Conservation (phyloP, 495 filamentous ascomycete species). For the Monascus purpureus region DNA sequence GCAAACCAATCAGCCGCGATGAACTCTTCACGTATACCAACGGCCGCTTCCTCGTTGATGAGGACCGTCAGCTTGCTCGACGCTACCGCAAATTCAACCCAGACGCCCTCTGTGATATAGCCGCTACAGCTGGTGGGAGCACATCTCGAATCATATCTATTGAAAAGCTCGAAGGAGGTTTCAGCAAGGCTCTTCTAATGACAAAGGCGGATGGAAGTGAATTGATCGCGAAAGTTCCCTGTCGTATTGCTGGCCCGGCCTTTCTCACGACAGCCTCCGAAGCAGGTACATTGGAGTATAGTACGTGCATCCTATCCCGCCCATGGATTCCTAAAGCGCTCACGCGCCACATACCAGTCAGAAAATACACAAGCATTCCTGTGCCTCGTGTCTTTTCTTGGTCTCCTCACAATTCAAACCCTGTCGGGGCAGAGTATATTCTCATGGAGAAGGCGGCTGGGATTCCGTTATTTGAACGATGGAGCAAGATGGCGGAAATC, state of each 20-base stretch:
- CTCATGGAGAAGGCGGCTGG: conserved; percentile 19
- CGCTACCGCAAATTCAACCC: conserved; percentile 18
- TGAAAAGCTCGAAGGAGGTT: conserved; percentile 26
- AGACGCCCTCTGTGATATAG: conserved; percentile 16
- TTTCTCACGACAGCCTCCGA: conserved; percentile 21
- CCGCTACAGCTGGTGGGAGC: conserved; percentile 7
- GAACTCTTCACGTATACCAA: conserved; percentile 23
- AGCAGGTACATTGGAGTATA: conserved; percentile 22
- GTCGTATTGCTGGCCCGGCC: conserved; percentile 17
- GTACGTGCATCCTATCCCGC: conserved; percentile 8
- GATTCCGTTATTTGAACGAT: conserved; percentile 15
- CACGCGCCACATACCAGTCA: conserved; percentile 8
- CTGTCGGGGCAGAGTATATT: conserved; percentile 19
- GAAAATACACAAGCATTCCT: conserved; percentile 14
- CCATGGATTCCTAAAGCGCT: conserved; percentile 2
- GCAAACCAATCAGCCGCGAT: conserved; percentile 8
- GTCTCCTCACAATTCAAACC: conserved; percentile 13
- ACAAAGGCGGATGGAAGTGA: conserved; percentile 18
- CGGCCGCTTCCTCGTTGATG: conserved; percentile 19
- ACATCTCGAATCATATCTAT: conserved; percentile 12
- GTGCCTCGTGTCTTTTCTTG: conserved; percentile 17
- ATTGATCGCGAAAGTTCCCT: conserved; percentile 24
- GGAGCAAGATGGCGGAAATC: conserved; percentile 10
- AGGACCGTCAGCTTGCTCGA: conserved; percentile 14
- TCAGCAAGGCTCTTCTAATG: conserved; percentile 25